Base-by-base conservation (phyloP, 257 asterid species). In the Schizonepeta tenuifolia region DNA sequence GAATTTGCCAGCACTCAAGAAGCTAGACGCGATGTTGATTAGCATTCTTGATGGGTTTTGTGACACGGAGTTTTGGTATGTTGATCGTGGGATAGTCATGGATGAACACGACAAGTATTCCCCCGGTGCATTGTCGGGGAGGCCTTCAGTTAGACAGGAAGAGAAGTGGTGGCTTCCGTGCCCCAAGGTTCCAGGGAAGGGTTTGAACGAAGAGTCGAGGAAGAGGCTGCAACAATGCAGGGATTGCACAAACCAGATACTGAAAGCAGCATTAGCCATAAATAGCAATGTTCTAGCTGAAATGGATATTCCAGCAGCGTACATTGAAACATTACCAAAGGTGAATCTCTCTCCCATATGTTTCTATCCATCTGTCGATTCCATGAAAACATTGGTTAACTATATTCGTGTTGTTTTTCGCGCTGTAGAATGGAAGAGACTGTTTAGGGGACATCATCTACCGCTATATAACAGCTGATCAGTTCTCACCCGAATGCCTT, bases 121-220 rank as follows among this genome's bases (percentile, higher is more conserved):
- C 2, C 33, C 90, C 0, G 83, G 80, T 20, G 72, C 69, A 7
- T 51, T 85, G 9, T 55, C 84, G 65, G 96, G 96, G 74, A 88
- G 97, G 86, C 96, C 97, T 57, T 95, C 98, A 1, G 85, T 90
- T 74, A 85, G 98, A 80, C 96, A 92, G 84, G 99, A 95, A 77
- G 99, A 92, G 77, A 95, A 95, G 82, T 95, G 99, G 99, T 95
- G 99, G 99, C 95, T 95, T 59, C 99, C 99, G 2, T 90, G 86
- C 84, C 99, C 99, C 1, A 92, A 88, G 69, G 91, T 92, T 79
- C 98, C 98, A 13, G 88, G 87, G 3, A 92, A 88, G 76, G 99
- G 99, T 22, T 80, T 95, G 80, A 90, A 96, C 0, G 94, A 83
- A 22, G 96, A 85, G 55, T 84, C 86, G 6, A 88, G 98, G 79